phyloP scores from a whole-genome alignment of 2,329 filamentous ascomycete genomes.

The Bipolaris sorokiniana region DNA sequence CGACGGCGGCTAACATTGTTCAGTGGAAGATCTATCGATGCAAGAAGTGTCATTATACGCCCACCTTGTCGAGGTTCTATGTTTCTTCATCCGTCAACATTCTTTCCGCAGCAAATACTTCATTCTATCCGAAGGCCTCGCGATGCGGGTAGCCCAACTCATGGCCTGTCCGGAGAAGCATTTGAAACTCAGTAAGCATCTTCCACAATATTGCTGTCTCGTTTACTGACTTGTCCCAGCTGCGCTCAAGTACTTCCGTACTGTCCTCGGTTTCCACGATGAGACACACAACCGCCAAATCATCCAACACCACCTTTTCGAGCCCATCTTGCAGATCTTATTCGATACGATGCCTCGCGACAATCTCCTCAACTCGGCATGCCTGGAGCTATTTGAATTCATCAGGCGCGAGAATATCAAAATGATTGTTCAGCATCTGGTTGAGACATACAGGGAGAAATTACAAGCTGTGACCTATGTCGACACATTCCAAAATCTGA shows the following conservation, averaged over 20 bases:
- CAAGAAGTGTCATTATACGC: conserved; percentile 89
- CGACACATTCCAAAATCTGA: conserved; percentile 78
- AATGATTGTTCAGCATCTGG: conserved; percentile 80
- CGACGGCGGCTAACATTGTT: conserved; percentile 27
- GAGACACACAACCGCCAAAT: conserved; percentile 90
- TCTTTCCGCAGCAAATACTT: conserved; percentile 86
- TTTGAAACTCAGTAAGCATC: conserved; percentile 77
- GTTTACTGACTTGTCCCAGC: conserved; percentile 58
- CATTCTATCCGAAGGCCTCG: conserved; percentile 78
- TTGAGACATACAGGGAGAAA: conserved; percentile 81
- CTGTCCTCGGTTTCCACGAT: conserved; percentile 82
- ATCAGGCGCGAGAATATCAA: conserved; percentile 70
- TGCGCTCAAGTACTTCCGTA: conserved; percentile 91
- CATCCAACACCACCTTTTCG: conserved; percentile 79
- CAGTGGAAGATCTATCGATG: conserved; percentile 74
- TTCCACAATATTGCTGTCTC: neutral
- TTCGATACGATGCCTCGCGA: conserved; percentile 87
- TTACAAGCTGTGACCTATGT: conserved; percentile 79
- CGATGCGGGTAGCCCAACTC: conserved; percentile 80
- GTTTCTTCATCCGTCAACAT: conserved; percentile 92
- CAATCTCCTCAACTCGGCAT: conserved; percentile 91
- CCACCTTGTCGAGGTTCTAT: conserved; percentile 90
- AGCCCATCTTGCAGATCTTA: conserved; percentile 83
- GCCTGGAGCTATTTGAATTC: conserved; percentile 90
- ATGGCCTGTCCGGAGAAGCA: conserved; percentile 87